Evolutionary conservation across 2,329 filamentous ascomycete species (phyloP), one percentile per base, ranked within the genome.

Genomic region (Purpureocillium takamizusanense): DNA sequence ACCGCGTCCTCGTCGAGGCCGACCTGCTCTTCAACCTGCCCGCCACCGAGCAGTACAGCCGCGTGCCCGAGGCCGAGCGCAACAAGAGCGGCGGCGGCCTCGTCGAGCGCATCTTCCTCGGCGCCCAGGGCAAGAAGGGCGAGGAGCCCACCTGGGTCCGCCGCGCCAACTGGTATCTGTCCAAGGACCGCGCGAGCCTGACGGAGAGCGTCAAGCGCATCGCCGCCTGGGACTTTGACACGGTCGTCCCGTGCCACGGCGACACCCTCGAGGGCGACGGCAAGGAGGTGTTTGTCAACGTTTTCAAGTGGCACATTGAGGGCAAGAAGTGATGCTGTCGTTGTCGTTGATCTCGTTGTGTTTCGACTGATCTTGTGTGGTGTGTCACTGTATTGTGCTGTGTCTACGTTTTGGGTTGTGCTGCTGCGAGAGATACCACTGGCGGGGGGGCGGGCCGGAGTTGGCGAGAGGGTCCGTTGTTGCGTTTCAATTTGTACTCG

Each of bases 11-110:
- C 33, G 89, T 98, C 54, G 68, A 95, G 63, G 92, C 88, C 6
- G 92, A 98, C 60, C 62, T 97, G 31, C 57, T 97, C 47, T 97
- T 97, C 72, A 97, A 95, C 59, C 65, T 95, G 27, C 92, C 92
- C 0, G 78, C 87, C 1, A 77, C 67, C 0, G 92, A 98, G 65
- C 92, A 97, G 65, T 95, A 86, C 62, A 94, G 46, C 73, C 84
- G 65, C 67, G 63, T 52, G 75, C 80, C 43, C n/a, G 52, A 53
- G 21, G 44, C 47, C 7, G 52, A 62, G 37, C 23, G 33, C 11
- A 25, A 25, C 21, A 25, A 25, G 21, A 43, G 46, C 13, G 48
- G 56, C 29, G 42, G 57, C 15, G 63, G 65, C 23, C 40, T 70
- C 11, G 33, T 66, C 4, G 65, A 63, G 39, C 61, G 56, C 51